Percentiles rank a stretch among this genome's conserved stretches.
These are phyloP conservation scores for Nicotiana undulata DNA, from an alignment of 257 asterid genomes.

Conservation along the genomic window DNA sequence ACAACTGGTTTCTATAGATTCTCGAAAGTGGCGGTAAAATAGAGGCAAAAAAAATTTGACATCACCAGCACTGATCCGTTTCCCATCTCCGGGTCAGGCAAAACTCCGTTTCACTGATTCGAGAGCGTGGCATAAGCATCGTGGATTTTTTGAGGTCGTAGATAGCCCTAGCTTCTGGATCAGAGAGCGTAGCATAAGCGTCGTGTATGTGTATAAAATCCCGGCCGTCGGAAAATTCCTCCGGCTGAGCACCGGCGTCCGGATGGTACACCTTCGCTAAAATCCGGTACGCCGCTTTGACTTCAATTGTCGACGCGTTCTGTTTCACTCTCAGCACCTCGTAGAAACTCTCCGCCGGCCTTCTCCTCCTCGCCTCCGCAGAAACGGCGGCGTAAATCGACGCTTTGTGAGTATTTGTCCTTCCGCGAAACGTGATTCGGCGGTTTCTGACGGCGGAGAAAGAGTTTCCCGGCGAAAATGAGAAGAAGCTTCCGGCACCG, in stretches of 20 bases:
- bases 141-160: constrained; percentile 43
- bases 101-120: constrained; percentile 1
- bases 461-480: too few species aligned
- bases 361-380: constrained; percentile 9
- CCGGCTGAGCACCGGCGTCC: constrained; percentile 26
- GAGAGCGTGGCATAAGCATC: too few species aligned
- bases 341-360: constrained; percentile 32
- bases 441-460: too few species aligned
- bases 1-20: too few species aligned
- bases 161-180: constrained; percentile 55
- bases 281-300: constrained; percentile 68
- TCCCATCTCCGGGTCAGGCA: too few species aligned
- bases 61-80: too few species aligned
- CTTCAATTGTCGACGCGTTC: constrained; percentile 55
- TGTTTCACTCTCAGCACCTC: constrained; percentile 57
- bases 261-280: constrained; percentile 86
- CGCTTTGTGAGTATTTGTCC: too few species aligned
- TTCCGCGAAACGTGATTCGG: too few species aligned
- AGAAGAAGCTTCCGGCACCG: too few species aligned
- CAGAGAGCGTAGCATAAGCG: constrained; percentile 67
- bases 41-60: not conserved
- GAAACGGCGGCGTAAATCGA: too few species aligned
- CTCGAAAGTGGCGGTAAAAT: not conserved
- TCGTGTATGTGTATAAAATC: constrained; percentile 67
- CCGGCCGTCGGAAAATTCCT: constrained; percentile 33